A percentile compares a stretch with the other conserved stretches of the same genome.
phyloP scores from a whole-genome alignment of 108 stramenopile genomes.

The Seminavis robusta region DNA sequence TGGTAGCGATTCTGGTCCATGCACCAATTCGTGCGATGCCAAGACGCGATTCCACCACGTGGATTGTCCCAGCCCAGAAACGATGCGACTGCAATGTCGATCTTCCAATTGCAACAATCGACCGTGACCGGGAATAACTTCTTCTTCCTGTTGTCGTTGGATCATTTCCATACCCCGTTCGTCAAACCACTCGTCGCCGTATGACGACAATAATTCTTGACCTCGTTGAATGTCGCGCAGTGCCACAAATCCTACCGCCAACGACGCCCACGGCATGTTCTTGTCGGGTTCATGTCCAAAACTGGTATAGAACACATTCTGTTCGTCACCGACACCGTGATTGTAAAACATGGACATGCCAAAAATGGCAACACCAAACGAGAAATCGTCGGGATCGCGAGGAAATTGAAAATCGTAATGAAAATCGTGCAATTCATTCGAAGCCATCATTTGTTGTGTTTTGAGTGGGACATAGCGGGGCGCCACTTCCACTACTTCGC shows the following conservation, averaged over 20 bases:
- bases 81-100: slow-evolving; percentile 30
- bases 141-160: neutral
- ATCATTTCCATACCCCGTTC: slow-evolving; percentile 15
- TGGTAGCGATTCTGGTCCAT: slow-evolving; percentile 6
- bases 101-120: neutral
- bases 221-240: slow-evolving; percentile 23
- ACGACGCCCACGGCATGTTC: neutral
- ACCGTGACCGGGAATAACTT: neutral
- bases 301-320: slow-evolving; percentile 23
- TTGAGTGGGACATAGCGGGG: slow-evolving; percentile 6
- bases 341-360: slow-evolving; percentile 38
- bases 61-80: slow-evolving; percentile 30
- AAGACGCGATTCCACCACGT: slow-evolving; percentile 31
- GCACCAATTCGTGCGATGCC: neutral
- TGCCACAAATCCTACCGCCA: slow-evolving; percentile 23
- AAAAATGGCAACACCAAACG: slow-evolving; percentile 22
- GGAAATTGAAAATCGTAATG: slow-evolving; percentile 41
- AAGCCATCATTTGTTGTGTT: slow-evolving; percentile 6
- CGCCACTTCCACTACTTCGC: slow-evolving; percentile 5
- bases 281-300: slow-evolving; percentile 30
- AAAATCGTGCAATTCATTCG: slow-evolving; percentile 23
- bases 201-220: slow-evolving; percentile 37
- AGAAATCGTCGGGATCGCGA: too few relatives aligned
- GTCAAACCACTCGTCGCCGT: slow-evolving; percentile 25
- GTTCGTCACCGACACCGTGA: slow-evolving; percentile 26